Conservation (phyloP, 305 asterid species). For the Fraxinus velutina region DNA sequence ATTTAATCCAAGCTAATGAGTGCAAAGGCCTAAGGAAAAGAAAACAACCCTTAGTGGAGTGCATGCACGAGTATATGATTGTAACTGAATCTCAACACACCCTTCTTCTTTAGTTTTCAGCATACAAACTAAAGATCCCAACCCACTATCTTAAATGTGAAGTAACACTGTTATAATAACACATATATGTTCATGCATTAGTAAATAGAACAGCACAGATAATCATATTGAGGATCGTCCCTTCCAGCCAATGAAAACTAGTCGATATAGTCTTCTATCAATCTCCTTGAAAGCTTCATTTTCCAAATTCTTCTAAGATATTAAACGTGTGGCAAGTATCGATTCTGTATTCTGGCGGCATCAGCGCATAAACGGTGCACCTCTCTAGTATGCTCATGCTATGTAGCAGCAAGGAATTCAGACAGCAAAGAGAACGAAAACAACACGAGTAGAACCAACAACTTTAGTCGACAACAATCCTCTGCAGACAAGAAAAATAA, state of each 20-base stretch:
- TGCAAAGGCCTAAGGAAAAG: conserved; percentile 30
- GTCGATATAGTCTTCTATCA: background rate
- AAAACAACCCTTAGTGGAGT: conserved; percentile 38
- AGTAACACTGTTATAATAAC: conserved; percentile 23
- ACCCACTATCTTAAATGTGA: conserved; percentile 30
- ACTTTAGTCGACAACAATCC: background rate
- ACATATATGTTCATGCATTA: background rate
- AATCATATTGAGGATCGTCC: background rate
- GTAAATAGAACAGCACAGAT: background rate
- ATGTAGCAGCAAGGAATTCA: conserved; percentile 53
- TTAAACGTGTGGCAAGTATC: background rate
- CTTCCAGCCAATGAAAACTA: background rate
- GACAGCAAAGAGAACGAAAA: conserved; percentile 40
- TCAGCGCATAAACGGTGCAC: conserved; percentile 45
- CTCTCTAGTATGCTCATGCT: conserved; percentile 58
- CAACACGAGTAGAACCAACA: background rate
- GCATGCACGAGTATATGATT: conserved; percentile 40
- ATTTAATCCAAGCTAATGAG: conserved; percentile 32
- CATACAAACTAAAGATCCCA: conserved; percentile 11
- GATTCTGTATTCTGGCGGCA: conserved; percentile 40
- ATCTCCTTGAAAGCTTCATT: background rate
- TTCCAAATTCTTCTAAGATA: background rate
- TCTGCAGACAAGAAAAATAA: conserved; percentile 9
- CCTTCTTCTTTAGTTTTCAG: conserved; percentile 2
- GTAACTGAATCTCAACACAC: conserved; percentile 23